Conservation (phyloP, 2,329 filamentous ascomycete species). For the Pyricularia sp. region DNA sequence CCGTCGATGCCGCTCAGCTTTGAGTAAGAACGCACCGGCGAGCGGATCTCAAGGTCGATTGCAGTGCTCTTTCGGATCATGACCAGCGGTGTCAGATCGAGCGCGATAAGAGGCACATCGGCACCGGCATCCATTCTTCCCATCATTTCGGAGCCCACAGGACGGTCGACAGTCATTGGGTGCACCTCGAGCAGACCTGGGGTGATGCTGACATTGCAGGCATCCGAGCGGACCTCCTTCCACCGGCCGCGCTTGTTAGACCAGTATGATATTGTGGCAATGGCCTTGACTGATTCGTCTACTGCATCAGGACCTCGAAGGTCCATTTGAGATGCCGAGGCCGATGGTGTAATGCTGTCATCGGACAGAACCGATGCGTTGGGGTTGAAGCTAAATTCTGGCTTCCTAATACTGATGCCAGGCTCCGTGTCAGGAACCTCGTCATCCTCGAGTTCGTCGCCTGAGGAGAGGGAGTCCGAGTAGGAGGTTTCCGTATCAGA, state of each 20-base stretch:
- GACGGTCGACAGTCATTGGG: conserved; percentile 23
- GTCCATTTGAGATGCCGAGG: conserved; percentile 68
- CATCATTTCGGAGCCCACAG: neutral
- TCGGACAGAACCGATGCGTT: conserved; percentile 34
- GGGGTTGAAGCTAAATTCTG: conserved; percentile 19
- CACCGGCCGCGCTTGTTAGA: conserved; percentile 48
- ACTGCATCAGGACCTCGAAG: conserved; percentile 40
- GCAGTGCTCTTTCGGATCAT: conserved; percentile 84
- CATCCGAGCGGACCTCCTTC: conserved; percentile 45
- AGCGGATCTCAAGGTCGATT: conserved; percentile 88
- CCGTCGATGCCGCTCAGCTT: conserved; percentile 56
- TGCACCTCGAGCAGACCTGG: conserved; percentile 52
- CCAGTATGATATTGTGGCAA: conserved; percentile 53
- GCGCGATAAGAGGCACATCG: conserved; percentile 47
- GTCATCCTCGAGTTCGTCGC: conserved; percentile 49
- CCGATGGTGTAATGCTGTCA: conserved; percentile 65
- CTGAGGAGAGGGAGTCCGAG: conserved; percentile 36
- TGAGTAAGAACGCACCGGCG: conserved; percentile 66
- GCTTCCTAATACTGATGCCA: conserved; percentile 45
- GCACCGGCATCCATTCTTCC: conserved; percentile 18
- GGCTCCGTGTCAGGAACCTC: conserved; percentile 50
- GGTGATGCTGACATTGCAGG: conserved; percentile 45
- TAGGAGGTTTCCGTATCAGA: conserved; percentile 36
- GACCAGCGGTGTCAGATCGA: conserved; percentile 86
- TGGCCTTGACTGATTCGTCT: conserved; percentile 34